These are phyloP conservation scores for Clarireedia monteithiana DNA, from an alignment of 2,329 filamentous ascomycete species.

Conservation along the genomic window DNA sequence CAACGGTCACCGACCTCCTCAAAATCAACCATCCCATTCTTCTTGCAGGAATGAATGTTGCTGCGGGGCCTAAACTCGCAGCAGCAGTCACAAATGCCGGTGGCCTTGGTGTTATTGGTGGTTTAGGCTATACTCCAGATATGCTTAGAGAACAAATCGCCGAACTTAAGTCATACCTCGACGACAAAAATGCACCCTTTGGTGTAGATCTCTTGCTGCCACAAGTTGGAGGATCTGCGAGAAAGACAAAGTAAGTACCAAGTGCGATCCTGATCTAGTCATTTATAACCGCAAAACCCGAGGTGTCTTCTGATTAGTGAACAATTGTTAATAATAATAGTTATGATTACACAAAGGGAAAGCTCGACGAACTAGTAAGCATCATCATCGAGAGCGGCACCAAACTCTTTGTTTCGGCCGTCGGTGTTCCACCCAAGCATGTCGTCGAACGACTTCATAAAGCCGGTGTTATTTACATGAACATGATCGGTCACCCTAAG, in stretches of 20 bases:
- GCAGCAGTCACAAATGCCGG: conserved; percentile 96
- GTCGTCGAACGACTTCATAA: conserved; percentile 88
- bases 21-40: conserved; percentile 96
- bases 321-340: conserved; percentile 39
- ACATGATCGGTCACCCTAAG: conserved; percentile 99
- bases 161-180: conserved; percentile 82
- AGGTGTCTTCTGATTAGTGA: conserved; percentile 9
- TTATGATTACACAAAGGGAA: conserved; percentile 99
- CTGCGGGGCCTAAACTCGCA: conserved; percentile 90
- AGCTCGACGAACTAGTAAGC: conserved; percentile 81
- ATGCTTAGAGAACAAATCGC: conserved; percentile 94
- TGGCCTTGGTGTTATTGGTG: conserved; percentile 92
- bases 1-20: conserved; percentile 88
- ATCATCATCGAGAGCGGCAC: conserved; percentile 90
- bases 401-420: conserved; percentile 91
- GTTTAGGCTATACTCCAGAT: conserved; percentile 90
- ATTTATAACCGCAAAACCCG: too few species aligned
- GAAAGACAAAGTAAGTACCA: conserved; percentile 77
- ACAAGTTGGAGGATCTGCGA: conserved; percentile 86
- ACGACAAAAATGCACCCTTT: conserved; percentile 89
- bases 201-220: conserved; percentile 90
- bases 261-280: conserved; percentile 7
- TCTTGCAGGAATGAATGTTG: conserved; percentile 98
- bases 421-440: conserved; percentile 82
- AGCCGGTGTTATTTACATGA: conserved; percentile 91